Evolutionary conservation across 345 rosid species (phyloP).

Genomic region (Eucalyptus brandiana): DNA sequence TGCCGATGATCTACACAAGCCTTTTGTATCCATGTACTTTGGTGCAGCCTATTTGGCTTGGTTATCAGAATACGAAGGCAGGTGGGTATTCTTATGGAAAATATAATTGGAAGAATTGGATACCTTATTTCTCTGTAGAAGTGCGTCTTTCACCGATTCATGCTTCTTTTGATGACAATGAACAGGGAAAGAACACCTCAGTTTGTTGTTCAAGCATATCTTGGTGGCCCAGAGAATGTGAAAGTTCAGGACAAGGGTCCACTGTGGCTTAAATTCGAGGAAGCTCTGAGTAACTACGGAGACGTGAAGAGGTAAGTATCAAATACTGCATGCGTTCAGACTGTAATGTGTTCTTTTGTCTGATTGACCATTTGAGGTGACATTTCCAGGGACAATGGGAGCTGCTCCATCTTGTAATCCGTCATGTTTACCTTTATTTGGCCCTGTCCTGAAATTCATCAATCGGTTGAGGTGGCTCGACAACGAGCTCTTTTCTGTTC

Average conservation of each 20-base stretch:
- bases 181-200: conserved; percentile 62
- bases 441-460: background rate
- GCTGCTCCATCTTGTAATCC: conserved; percentile 48
- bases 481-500: background rate
- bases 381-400: conserved; percentile 34
- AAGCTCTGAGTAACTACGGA: conserved; percentile 54
- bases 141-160: background rate
- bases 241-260: conserved; percentile 46
- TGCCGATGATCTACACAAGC: conserved; percentile 57
- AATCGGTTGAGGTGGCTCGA: background rate
- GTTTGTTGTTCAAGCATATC: conserved; percentile 68
- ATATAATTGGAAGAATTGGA: background rate
- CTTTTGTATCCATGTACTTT: conserved; percentile 83
- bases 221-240: conserved; percentile 58
- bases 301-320: conserved; percentile 38
- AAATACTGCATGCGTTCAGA: background rate
- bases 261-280: conserved; percentile 75
- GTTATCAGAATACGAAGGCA: conserved; percentile 78
- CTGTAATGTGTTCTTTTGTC: background rate
- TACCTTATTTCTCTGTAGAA: background rate
- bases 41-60: conserved; percentile 81
- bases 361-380: background rate
- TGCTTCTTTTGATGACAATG: background rate
- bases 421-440: background rate
- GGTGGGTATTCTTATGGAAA: conserved; percentile 20